These are phyloP conservation scores for Nakazawaea ishiwadae DNA, from an alignment of 805 yeast genomes.

Conservation along the genomic window DNA sequence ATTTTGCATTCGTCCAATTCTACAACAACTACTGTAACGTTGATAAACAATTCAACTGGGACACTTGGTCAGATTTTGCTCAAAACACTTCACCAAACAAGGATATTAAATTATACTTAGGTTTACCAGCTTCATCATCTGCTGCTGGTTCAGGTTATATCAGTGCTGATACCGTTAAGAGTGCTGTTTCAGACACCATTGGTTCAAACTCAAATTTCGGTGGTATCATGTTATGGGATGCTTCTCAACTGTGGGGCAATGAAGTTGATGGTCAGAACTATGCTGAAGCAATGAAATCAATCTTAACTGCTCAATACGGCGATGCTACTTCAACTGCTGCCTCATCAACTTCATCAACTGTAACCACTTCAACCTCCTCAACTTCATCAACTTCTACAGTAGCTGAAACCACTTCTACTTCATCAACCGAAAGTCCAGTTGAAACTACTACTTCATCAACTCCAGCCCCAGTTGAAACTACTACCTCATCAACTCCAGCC, in stretches of 20 bases:
- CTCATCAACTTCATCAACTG: slow-evolving; percentile 11
- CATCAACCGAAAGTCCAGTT: slow-evolving; percentile 18
- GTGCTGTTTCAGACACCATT: slow-evolving; percentile 21
- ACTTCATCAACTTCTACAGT: slow-evolving; percentile 3
- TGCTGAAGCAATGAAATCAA: slow-evolving; percentile 23
- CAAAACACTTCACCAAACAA: slow-evolving; percentile 54
- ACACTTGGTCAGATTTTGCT: slow-evolving; percentile 70
- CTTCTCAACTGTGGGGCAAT: slow-evolving; percentile 51
- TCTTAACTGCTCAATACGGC: slow-evolving; percentile 17
- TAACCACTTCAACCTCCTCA: slow-evolving; percentile 12
- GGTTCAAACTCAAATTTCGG: slow-evolving; percentile 40
- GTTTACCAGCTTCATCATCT: slow-evolving; percentile 55
- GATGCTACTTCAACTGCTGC: slow-evolving; percentile 10
- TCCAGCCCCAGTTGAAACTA: slow-evolving; percentile 8
- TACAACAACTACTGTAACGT: slow-evolving; percentile 79
- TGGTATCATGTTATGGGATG: slow-evolving; percentile 86
- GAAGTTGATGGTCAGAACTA: slow-evolving; percentile 38
- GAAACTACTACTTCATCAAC: slow-evolving; percentile 13
- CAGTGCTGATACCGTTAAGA: slow-evolving; percentile 34
- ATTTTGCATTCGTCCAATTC: slow-evolving; percentile 82
- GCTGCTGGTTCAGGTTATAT: slow-evolving; percentile 59
- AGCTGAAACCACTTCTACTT: slow-evolving; percentile 28
- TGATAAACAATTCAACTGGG: slow-evolving; percentile 50
- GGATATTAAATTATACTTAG: slow-evolving; percentile 65
- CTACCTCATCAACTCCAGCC: slow-evolving; percentile 12